phyloP scores from a whole-genome alignment of 345 rosid species.

The Eucalyptus erythrocorys region DNA sequence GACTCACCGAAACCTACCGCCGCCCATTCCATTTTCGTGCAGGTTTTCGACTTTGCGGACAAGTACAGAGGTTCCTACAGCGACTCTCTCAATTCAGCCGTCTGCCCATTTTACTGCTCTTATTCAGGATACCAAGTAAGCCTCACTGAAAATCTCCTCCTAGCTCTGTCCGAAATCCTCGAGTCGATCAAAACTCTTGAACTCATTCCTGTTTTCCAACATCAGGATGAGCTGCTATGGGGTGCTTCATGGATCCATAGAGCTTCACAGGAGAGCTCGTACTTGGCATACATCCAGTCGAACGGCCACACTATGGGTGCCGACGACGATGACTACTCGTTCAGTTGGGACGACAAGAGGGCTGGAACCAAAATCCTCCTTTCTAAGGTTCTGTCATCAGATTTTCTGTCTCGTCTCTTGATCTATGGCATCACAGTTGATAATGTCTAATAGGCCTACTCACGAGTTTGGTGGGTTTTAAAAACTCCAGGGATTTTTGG shows the following conservation, averaged over 20 bases:
- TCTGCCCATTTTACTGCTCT: slow-evolving; percentile 76
- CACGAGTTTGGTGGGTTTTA: neutral
- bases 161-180: neutral
- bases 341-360: slow-evolving; percentile 77
- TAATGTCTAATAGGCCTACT: neutral
- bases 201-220: neutral
- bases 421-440: neutral
- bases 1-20: neutral
- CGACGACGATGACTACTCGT: slow-evolving; percentile 45
- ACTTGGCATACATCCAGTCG: slow-evolving; percentile 41
- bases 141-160: neutral
- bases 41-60: slow-evolving; percentile 68
- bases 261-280: slow-evolving; percentile 39
- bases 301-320: slow-evolving; percentile 60
- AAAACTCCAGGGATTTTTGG: slow-evolving; percentile 38
- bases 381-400: slow-evolving; percentile 22
- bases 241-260: slow-evolving; percentile 65
- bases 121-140: slow-evolving; percentile 56
- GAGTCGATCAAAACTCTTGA: neutral
- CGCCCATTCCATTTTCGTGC: neutral
- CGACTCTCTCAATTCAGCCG: slow-evolving; percentile 44
- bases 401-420: neutral
- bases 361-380: slow-evolving; percentile 63
- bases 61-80: slow-evolving; percentile 56
- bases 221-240: slow-evolving; percentile 72